phyloP scores from a whole-genome alignment of 192 early-diverging fungal genomes.

The Neocallimastix lanati region DNA sequence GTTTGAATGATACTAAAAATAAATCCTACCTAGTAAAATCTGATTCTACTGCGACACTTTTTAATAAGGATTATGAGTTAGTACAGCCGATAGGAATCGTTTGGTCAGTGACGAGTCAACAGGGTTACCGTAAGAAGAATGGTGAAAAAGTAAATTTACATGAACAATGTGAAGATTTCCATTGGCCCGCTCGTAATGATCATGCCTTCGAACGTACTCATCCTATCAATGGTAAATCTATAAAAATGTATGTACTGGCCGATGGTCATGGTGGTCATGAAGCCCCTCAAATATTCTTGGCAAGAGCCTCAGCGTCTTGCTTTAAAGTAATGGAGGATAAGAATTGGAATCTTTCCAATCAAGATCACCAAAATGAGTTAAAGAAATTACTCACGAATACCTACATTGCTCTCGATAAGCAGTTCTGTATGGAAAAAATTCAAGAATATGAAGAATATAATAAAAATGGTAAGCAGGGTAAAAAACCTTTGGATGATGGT shows the following conservation, averaged over 20 bases:
- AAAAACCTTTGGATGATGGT: constrained; percentile 15
- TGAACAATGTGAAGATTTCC: background rate
- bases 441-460: constrained; percentile 29
- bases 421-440: constrained; percentile 21
- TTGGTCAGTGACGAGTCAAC: background rate
- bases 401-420: constrained; percentile 22
- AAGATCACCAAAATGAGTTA: constrained; percentile 12
- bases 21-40: background rate
- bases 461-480: constrained; percentile 3
- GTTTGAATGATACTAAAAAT: background rate
- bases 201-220: background rate
- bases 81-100: background rate
- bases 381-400: constrained; percentile 6
- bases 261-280: constrained; percentile 38
- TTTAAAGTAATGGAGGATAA: background rate
- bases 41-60: background rate
- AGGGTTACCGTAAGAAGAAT: background rate
- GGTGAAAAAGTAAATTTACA: background rate
- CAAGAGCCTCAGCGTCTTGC: constrained; percentile 9
- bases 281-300: constrained; percentile 27
- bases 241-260: too few species aligned
- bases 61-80: background rate
- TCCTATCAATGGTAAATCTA: too few species aligned
- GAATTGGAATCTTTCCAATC: constrained; percentile 19
- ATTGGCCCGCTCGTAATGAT: background rate